Conservation (phyloP, 2,329 filamentous ascomycete genomes). For the Cordyceps fumosorosea region DNA sequence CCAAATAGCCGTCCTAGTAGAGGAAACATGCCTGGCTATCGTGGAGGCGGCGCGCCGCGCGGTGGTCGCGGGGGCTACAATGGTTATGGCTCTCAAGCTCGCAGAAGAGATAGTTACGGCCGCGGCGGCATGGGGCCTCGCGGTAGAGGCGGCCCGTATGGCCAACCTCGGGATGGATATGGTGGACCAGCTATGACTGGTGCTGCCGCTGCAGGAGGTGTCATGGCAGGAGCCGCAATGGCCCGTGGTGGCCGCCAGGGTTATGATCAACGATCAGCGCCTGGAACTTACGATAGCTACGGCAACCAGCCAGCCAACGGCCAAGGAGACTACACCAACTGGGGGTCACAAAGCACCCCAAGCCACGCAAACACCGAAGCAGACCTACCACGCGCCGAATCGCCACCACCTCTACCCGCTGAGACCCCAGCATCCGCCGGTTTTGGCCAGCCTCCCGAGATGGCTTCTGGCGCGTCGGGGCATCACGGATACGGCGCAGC, state of each 20-base stretch:
- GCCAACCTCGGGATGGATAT: conserved; percentile 10
- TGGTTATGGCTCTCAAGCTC: conserved; percentile 38
- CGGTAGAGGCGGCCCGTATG: conserved; percentile 2
- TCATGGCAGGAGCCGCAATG: conserved; percentile 14
- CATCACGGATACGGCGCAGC: conserved; percentile 33
- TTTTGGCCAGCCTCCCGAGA: conserved; percentile 64
- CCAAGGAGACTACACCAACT: conserved; percentile 22
- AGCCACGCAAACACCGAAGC: conserved; percentile 33
- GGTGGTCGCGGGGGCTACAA: conserved; percentile 39
- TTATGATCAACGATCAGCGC: conserved; percentile 28
- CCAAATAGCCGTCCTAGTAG: conserved; percentile 44
- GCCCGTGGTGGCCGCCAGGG: conserved; percentile 26
- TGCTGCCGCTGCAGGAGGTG: conserved; percentile 8
- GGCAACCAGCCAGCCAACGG: conserved; percentile 32
- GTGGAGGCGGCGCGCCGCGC: conserved; percentile 34
- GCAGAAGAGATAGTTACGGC: conserved; percentile 30
- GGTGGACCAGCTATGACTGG: conserved; percentile 6
- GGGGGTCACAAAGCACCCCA: conserved; percentile 21
- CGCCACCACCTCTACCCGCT: conserved; percentile 54
- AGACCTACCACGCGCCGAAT: conserved; percentile 55
- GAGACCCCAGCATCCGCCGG: conserved; percentile 34
- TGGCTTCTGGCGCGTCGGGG: conserved; percentile 59
- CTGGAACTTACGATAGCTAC: conserved; percentile 32
- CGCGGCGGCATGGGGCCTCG: conserved; percentile 7
- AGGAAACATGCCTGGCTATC: conserved; percentile 31